Evolutionary conservation across 129 eudicot genomes (phyloP), one percentile per base, ranked within the genome.

Genomic region (Flaveria bidentis): DNA sequence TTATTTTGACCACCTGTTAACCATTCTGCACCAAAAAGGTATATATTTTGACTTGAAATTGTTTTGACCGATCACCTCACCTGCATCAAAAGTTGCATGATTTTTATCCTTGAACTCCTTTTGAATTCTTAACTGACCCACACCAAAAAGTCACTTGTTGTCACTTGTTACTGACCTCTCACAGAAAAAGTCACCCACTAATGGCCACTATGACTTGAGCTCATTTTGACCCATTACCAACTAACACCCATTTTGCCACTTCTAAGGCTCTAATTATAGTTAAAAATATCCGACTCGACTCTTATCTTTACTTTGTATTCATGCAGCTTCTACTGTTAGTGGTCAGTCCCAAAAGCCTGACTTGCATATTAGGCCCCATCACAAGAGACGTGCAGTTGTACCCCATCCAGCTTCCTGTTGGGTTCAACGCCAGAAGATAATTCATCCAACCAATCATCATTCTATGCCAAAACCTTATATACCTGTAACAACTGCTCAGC

Each of bases 351-450:
- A 61, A 69, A 53, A 58, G 74, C n/a, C 67, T 11, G 47, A 65
- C 33, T 44, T 45, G 66, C 45, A 58, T 72, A 30, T 25, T 33
- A 71, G 64, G n/a, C 82, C 83, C 50, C 71, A 69, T 80, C 85
- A 69, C 55, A 90, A 86, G 78, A 88, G 93, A 75, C 56, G 63
- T 75, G 85, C 87, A 53, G 77, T 69, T 33, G 74, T 63, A 71
- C 69, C 83, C 65, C 83, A 88, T 83, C 65, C 85, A 46, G 73
- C 65, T 71, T 80, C 87, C 76, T 74, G 44, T 36, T 71, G 61
- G 81, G 80, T 76, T 70, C 86, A 84, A 72, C 93, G 89, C 60
- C 90, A 82, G 71, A 90, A 81, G 80, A 67, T 76, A 46, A 5
- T 12, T 33, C 82, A 39, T 18, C 85, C 73, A 78, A 72, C 81